These are phyloP conservation scores for Diaporthe velutina DNA, from an alignment of 2,329 filamentous ascomycete genomes.

Conservation along the genomic window DNA sequence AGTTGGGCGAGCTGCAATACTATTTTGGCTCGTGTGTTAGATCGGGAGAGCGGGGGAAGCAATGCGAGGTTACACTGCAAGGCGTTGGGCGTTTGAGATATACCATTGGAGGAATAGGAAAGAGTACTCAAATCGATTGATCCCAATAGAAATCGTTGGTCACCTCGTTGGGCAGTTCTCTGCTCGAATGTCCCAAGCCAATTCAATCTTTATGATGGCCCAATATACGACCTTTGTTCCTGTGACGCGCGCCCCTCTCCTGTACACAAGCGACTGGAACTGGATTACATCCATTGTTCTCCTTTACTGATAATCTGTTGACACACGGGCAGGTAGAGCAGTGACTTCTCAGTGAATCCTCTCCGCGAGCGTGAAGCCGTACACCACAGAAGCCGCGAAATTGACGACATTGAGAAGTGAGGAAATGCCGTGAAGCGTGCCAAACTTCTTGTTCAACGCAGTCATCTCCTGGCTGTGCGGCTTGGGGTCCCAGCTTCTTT, in stretches of 20 bases:
- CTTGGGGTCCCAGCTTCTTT: conserved; percentile 83
- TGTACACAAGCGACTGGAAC: neutral
- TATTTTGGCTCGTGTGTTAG: neutral
- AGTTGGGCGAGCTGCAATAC: neutral
- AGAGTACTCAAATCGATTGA: neutral
- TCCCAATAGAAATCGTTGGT: neutral
- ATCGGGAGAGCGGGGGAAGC: conserved; percentile 1
- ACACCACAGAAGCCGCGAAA: conserved; percentile 78
- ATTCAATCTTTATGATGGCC: neutral
- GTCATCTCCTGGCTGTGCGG: conserved; percentile 90
- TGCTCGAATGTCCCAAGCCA: conserved; percentile 17
- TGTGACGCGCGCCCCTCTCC: neutral
- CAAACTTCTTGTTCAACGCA: conserved; percentile 82
- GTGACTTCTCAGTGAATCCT: conserved; percentile 61
- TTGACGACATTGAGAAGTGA: conserved; percentile 82
- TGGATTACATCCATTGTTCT: neutral
- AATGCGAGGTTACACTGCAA: neutral
- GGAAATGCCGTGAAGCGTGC: conserved; percentile 83
- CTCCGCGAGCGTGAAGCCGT: conserved; percentile 81
- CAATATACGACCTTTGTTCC: neutral
- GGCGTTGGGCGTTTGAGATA: conserved; percentile 12
- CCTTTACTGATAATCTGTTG: neutral
- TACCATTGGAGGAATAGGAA: neutral
- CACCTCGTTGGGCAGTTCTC: neutral
- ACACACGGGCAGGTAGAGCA: neutral